phyloP scores from a whole-genome alignment of 768 basidiomycete genomes.

The Lactarius trivialis region DNA sequence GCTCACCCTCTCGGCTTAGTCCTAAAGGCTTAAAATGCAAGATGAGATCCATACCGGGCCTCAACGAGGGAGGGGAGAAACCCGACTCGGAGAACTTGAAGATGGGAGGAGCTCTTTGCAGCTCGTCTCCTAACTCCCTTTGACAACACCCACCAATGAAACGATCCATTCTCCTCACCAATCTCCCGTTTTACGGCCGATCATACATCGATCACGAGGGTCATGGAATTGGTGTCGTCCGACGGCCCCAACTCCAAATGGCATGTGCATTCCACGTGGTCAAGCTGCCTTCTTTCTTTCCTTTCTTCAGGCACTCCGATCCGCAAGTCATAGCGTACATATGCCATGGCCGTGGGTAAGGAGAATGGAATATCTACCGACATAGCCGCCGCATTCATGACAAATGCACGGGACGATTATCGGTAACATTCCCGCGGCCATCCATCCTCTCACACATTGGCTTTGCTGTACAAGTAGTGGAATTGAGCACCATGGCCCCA shows the following conservation, averaged over 20 bases:
- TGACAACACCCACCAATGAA: background rate
- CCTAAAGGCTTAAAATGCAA: constrained; percentile 43
- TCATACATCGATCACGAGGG: background rate
- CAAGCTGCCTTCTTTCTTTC: background rate
- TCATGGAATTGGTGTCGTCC: background rate
- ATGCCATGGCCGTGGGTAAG: background rate
- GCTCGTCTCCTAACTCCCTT: constrained; percentile 30
- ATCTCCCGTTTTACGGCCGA: constrained; percentile 7
- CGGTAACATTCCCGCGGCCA: background rate
- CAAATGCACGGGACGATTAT: background rate
- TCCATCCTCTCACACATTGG: background rate
- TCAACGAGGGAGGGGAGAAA: too few species aligned
- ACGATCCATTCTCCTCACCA: constrained; percentile 1
- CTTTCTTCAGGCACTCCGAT: background rate
- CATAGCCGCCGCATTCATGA: background rate
- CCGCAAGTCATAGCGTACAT: background rate
- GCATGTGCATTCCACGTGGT: background rate
- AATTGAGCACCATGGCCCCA: too few species aligned
- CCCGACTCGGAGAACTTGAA: constrained; percentile 37
- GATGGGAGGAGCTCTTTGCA: constrained; percentile 56
- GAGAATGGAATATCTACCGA: too few species aligned
- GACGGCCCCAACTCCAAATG: background rate
- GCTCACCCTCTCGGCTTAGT: background rate
- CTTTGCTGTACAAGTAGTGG: background rate
- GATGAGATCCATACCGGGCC: constrained; percentile 23